Percentiles rank a stretch among this genome's conserved stretches.
phyloP scores from a whole-genome alignment of 1,284 basidiomycete species.

The Agroathelia rolfsii region DNA sequence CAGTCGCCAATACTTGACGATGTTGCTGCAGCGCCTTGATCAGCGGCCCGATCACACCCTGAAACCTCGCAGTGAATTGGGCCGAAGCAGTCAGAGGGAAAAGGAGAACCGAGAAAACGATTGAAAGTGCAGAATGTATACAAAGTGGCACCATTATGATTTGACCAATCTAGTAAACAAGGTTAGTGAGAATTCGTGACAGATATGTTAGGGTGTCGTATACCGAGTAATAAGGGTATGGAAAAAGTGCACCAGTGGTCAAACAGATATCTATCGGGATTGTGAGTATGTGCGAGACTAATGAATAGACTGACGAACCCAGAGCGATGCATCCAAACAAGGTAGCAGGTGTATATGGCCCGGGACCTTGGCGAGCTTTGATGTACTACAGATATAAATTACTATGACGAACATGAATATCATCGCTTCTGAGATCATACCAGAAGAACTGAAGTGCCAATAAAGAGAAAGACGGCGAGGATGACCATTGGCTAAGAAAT shows the following conservation, averaged over 20 bases:
- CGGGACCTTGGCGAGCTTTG: constrained; percentile 52
- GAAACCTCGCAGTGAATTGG: constrained; percentile 46
- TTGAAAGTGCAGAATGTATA: constrained; percentile 50
- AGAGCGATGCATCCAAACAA: constrained; percentile 51
- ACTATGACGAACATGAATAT: too few relatives aligned
- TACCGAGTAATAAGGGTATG: constrained; percentile 53
- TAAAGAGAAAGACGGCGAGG: constrained; percentile 53
- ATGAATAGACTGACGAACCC: constrained; percentile 25
- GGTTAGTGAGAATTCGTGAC: constrained; percentile 7
- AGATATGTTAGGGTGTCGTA: constrained; percentile 1
- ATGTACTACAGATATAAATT: too few relatives aligned
- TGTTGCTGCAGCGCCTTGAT: constrained; percentile 39
- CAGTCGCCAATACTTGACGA: constrained; percentile 32
- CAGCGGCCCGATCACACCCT: constrained; percentile 44
- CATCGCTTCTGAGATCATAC: too few relatives aligned
- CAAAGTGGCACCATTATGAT: constrained; percentile 49
- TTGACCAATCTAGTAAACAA: constrained; percentile 32
- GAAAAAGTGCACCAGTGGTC: constrained; percentile 52
- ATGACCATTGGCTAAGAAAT: constrained; percentile 44
- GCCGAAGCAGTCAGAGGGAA: constrained; percentile 64
- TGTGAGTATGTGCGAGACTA: constrained; percentile 1
- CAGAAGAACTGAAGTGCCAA: constrained; percentile 51
- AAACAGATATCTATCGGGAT: constrained; percentile 45
- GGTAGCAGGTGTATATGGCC: constrained; percentile 51
- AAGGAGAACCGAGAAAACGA: constrained; percentile 43